These are phyloP conservation scores for Ceriops zippeliana DNA, from an alignment of 345 rosid genomes.

Conservation along the genomic window DNA sequence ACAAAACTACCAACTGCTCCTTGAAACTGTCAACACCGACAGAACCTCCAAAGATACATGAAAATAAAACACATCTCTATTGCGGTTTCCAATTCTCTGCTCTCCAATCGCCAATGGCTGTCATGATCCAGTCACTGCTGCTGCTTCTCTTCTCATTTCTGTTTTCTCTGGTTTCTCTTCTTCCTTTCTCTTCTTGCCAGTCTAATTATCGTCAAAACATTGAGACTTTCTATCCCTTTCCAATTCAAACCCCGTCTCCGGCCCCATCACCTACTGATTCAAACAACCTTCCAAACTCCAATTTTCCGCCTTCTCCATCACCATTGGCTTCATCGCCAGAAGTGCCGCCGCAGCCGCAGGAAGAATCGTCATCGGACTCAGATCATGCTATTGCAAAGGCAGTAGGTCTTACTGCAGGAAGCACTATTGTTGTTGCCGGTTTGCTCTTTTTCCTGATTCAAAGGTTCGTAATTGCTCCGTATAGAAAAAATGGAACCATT, in stretches of 20 bases:
- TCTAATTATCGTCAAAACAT: not conserved
- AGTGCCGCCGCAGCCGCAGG: not conserved
- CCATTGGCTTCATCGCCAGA: not conserved
- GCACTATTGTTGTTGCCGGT: constrained; percentile 46
- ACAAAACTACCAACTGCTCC: not conserved
- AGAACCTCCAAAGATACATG: not conserved
- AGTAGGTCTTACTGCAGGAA: constrained; percentile 59
- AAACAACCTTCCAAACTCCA: too few relatives aligned
- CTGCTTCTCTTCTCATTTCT: not conserved
- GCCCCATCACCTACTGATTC: not conserved
- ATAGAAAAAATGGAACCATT: constrained; percentile 32
- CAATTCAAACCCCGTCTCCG: not conserved
- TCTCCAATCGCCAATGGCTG: not conserved
- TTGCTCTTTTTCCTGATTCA: constrained; percentile 47
- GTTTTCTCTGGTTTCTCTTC: not conserved
- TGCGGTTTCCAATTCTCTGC: not conserved
- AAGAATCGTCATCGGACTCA: constrained; percentile 21
- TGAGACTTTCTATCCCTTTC: not conserved
- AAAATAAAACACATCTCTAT: not conserved
- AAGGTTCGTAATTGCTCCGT: constrained; percentile 30
- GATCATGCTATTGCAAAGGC: constrained; percentile 42
- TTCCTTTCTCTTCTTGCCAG: constrained; percentile 1
- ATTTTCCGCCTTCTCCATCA: not conserved
- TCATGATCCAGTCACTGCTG: not conserved
- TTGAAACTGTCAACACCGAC: not conserved